phyloP scores from a whole-genome alignment of 2,329 filamentous ascomycete genomes.

The Xylaria polymorpha region DNA sequence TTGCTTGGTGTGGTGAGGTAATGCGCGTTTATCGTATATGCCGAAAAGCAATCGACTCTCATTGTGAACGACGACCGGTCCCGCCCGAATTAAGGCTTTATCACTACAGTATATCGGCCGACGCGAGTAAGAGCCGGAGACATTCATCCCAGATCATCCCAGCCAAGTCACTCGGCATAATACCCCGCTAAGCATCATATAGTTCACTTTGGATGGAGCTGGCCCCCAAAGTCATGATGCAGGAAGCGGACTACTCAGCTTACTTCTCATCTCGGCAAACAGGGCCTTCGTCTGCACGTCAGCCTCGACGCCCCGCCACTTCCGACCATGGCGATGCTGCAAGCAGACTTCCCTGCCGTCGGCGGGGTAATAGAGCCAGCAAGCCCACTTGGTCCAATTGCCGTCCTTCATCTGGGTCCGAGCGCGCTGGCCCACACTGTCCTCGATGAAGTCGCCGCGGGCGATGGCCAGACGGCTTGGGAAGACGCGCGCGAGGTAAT shows the following conservation, averaged over 20 bases:
- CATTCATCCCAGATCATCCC: not conserved
- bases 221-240: not conserved
- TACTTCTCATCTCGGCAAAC: conserved; percentile 46
- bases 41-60: not conserved
- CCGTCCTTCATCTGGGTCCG: conserved; percentile 68
- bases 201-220: not conserved
- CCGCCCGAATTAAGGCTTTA: not conserved
- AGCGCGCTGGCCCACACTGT: conserved; percentile 65
- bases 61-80: too few relatives aligned
- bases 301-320: conserved; percentile 58
- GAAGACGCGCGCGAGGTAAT: conserved; percentile 64
- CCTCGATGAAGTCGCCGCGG: conserved; percentile 67
- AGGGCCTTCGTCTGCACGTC: conserved; percentile 43
- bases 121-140: not conserved
- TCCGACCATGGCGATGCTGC: conserved; percentile 63
- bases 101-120: not conserved
- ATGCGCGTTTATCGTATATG: not conserved
- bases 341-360: conserved; percentile 60
- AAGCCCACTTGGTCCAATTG: conserved; percentile 63
- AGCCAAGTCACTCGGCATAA: not conserved
- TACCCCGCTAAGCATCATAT: not conserved
- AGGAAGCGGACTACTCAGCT: conserved; percentile 16
- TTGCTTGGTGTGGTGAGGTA: not conserved
- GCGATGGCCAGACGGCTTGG: conserved; percentile 61
- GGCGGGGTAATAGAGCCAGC: conserved; percentile 66